Conservation (phyloP, 257 asterid species). For the Fraxinus cuspidata region DNA sequence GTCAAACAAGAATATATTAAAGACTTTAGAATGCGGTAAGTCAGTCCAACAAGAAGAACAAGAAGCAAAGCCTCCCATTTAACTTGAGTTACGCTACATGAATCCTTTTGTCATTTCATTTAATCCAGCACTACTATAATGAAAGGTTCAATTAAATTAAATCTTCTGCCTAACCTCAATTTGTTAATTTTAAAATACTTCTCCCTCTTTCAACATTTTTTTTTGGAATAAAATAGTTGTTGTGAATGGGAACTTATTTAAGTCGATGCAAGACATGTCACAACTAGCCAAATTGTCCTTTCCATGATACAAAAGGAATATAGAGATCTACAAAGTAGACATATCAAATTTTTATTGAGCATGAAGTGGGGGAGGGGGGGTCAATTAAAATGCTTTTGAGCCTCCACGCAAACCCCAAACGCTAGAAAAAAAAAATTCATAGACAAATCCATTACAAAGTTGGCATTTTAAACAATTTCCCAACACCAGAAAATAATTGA, state of each 20-base stretch:
- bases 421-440: neutral
- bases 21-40: neutral
- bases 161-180: neutral
- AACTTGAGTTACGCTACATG: neutral
- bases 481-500: neutral
- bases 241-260: neutral
- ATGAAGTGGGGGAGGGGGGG: neutral
- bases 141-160: neutral
- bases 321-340: neutral
- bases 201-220: neutral
- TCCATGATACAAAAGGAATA: neutral
- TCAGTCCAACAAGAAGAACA: neutral
- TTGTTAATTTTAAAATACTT: neutral
- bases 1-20: neutral
- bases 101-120: neutral
- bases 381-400: neutral
- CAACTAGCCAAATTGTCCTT: neutral
- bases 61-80: neutral
- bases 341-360: neutral
- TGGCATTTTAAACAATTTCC: neutral
- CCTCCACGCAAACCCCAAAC: neutral
- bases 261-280: neutral
- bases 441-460: conserved; percentile 2
- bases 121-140: neutral
- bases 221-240: neutral